Evolutionary conservation across 2,329 filamentous ascomycete genomes (phyloP).

Genomic region (Colletotrichum plurivorum): DNA sequence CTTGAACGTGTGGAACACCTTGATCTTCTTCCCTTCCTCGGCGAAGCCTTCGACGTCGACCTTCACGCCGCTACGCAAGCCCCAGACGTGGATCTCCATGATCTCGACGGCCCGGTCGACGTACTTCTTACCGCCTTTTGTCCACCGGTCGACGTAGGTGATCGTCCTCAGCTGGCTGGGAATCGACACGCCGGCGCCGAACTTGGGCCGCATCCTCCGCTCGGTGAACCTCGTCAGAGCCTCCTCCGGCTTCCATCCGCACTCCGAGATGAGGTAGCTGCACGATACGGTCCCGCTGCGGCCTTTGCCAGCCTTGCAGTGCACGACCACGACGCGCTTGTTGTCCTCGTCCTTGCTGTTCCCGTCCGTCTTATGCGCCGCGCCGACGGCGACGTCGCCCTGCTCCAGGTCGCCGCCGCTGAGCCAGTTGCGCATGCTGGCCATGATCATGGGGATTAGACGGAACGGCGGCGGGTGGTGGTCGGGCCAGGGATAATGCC

Average conservation of each 20-base stretch:
- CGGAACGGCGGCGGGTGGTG: constrained; percentile 96
- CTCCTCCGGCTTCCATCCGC: constrained; percentile 71
- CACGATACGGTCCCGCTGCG: constrained; percentile 90
- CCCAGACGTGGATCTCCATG: constrained; percentile 91
- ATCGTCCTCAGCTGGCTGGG: constrained; percentile 93
- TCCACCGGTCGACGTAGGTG: constrained; percentile 90
- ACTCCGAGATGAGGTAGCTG: constrained; percentile 91
- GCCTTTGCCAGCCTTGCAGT: constrained; percentile 98
- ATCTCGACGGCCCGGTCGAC: constrained; percentile 87
- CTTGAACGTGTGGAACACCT: constrained; percentile 84
- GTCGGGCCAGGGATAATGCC: constrained; percentile 96
- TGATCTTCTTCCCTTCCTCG: constrained; percentile 91
- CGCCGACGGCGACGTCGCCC: constrained; percentile 29
- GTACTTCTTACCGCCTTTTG: constrained; percentile 81
- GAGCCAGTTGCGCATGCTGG: constrained; percentile 92
- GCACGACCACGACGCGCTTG: constrained; percentile 85
- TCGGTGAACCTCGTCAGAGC: constrained; percentile 77
- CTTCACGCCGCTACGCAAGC: constrained; percentile 88
- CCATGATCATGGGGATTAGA: constrained; percentile 90
- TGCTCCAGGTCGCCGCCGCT: constrained; percentile 61
- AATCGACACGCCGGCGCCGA: constrained; percentile 92
- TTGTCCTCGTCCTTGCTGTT: constrained; percentile 47
- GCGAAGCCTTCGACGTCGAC: constrained; percentile 87
- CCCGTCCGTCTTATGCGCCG: constrained; percentile 37
- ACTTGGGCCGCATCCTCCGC: constrained; percentile 88